A percentile compares a stretch with the other conserved stretches of the same genome.
phyloP scores from a whole-genome alignment of 768 basidiomycete genomes.

The Cystobasidium tubakii region DNA sequence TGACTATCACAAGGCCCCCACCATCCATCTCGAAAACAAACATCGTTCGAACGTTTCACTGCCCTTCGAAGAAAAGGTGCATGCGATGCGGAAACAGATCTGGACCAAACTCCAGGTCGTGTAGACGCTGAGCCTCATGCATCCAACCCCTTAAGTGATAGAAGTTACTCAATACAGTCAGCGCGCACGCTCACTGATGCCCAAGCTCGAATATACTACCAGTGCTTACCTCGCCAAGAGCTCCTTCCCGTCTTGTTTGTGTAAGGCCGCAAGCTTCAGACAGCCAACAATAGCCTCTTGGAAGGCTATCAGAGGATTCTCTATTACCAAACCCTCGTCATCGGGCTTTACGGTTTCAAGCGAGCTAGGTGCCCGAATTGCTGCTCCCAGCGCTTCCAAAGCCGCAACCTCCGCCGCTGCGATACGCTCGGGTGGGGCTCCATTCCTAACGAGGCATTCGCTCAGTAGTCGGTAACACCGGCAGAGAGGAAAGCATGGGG shows the following conservation, averaged over 20 bases:
- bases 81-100: not conserved
- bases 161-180: not conserved
- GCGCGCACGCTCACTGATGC: too few relatives aligned
- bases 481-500: not conserved
- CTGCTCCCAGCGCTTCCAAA: not conserved
- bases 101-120: constrained; percentile 2
- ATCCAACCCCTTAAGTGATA: not conserved
- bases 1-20: too few relatives aligned
- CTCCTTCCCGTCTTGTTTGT: not conserved
- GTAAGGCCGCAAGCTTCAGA: not conserved
- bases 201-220: too few relatives aligned
- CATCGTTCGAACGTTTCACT: too few relatives aligned
- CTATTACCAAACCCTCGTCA: not conserved
- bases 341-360: not conserved
- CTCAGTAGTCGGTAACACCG: not conserved
- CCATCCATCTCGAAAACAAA: too few relatives aligned
- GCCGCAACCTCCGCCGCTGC: not conserved
- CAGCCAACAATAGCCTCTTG: not conserved
- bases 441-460: not conserved
- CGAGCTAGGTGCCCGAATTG: not conserved
- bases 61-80: not conserved
- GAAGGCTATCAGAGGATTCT: not conserved
- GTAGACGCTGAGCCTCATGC: not conserved
- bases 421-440: not conserved
- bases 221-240: not conserved